Evolutionary conservation across 2,329 filamentous ascomycete species (phyloP), one percentile per base, ranked within the genome.

Genomic region (Curvularia verruculosa): DNA sequence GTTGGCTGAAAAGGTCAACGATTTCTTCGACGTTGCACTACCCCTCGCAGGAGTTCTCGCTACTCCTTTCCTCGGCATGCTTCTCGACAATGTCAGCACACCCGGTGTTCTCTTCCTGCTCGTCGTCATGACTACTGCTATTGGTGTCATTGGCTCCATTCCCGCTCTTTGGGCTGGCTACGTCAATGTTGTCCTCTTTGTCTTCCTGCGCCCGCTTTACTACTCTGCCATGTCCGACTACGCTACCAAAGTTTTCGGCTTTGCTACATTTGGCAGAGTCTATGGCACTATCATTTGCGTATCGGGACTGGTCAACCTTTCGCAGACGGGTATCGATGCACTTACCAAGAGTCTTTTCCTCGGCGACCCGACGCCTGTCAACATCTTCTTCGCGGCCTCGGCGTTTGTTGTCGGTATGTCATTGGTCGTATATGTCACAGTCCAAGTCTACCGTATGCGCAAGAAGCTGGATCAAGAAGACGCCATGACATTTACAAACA

Each of bases 161-260:
- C 87, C 89, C 0, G 81, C 85, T 60, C 78, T 85, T 13, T 88
- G 87, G 84, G 86, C 87, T 0, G 91, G 88, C 0, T 95, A 95
- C 67, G 80, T 83, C 43, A 92, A 92, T 67, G 82, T 96, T 49
- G 77, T 83, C 36, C 83, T 96, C 10, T 96, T 96, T 71, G 90
- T 94, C 28, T 77, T 96, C 29, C 91, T 94, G 67, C 86, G 92
- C 0, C 92, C 92, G 0, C 88, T 96, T 26, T 96, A 96, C 77
- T 96, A 96, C 78, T 95, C 91, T 0, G 88, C 91, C 8, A 90
- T 96, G 66, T 93, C 89, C 39, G 92, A 96, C 77, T 96, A 95
- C 72, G 85, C 86, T 24, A 91, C 91, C 58, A 96, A 96, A 75
- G 92, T 96, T 21, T 96, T 96, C 72, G 92, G 92, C 5, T 96